Base-by-base conservation (phyloP, 225 moss, liverwort and hornwort genomes). In the Asterella californica region DNA sequence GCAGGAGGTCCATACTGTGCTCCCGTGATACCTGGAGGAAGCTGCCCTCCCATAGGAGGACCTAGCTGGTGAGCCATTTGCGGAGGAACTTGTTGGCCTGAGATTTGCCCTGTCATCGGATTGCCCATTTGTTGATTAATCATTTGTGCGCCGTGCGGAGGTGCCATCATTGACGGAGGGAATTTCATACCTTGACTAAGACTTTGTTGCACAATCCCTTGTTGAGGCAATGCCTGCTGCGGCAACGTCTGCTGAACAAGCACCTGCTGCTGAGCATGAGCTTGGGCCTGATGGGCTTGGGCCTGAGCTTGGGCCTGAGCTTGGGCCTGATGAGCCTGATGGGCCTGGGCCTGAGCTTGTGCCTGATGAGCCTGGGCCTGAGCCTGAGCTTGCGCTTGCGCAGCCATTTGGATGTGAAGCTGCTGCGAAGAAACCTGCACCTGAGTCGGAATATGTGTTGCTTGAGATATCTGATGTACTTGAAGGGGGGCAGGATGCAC, bases 51-150 rank as follows among this genome's bases (percentile, higher is more conserved):
- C 88, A 92, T 83, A 63, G 79, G 89, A 73, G 91, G 89, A 80
- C 94, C 94, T 85, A 94, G 79, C 81, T 83, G 90, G 86, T 92
- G 92, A 78, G 82, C 89, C 90, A 97, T 89, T 24, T 89, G 91
- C 74, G 89, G 82, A 65, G 81, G 70, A 12, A 94, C 85, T 72
- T 90, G 85, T 80, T 89, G 94, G 24, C 82, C 85, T 68, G 92
- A 90, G 74, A 91, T 74, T 78, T 87, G 90, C 79, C 90, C 91
- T 81, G 89, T 83, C 88, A 95, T 88, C 76, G 93, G 88, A 86
- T 85, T 85, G 75, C 89, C 93, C 78, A 96, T 92, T 72, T 90
- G 92, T 82, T 91, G 91, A 84, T 90, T 84, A 79, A 94, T 87
- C 50, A 93, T 84, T 85, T 90, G 93, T 65, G 93, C 78, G 65